Percentiles rank a stretch among this genome's conserved stretches.
phyloP scores from a whole-genome alignment of 352 stramenopile genomes.

The Paralagenidium karlingii region DNA sequence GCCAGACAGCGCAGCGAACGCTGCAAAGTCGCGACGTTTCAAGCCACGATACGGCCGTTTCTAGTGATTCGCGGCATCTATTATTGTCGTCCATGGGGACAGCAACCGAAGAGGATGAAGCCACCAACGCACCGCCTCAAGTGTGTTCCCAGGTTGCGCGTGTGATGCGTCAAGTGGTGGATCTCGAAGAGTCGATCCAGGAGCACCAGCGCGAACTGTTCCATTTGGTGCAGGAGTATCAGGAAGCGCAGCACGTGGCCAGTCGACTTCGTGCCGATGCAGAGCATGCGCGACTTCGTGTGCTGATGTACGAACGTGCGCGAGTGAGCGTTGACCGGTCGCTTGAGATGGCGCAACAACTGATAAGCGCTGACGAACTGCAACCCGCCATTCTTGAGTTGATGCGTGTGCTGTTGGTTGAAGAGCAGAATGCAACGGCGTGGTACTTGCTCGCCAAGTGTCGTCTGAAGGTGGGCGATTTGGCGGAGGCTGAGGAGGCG shows the following conservation, averaged over 20 bases:
- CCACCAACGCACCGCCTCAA: background rate
- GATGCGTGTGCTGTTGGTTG: conserved; percentile 23
- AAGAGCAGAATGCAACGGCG: conserved; percentile 28
- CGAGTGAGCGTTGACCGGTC: conserved; percentile 29
- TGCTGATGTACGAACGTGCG: no score
- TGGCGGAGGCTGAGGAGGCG: conserved; percentile 32
- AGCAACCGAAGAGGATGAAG: background rate
- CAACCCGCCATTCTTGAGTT: conserved; percentile 49
- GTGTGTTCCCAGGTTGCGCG: background rate
- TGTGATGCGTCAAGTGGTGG: conserved; percentile 26
- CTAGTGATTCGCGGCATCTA: no score
- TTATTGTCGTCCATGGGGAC: conserved; percentile 12
- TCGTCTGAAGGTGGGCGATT: conserved; percentile 27
- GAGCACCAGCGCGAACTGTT: conserved; percentile 32
- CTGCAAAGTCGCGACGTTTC: no score
- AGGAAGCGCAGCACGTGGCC: conserved; percentile 26
- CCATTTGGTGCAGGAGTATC: conserved; percentile 25
- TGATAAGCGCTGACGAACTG: conserved; percentile 39
- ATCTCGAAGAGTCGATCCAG: conserved; percentile 26
- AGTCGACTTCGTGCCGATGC: no score
- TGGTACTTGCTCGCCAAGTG: conserved; percentile 48
- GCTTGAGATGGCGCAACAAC: conserved; percentile 16
- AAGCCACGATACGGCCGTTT: no score
- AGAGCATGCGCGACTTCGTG: no score
- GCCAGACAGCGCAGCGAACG: conserved; percentile 13